Conservation (phyloP, 2,329 filamentous ascomycete species). For the Bipolaris oryzae region DNA sequence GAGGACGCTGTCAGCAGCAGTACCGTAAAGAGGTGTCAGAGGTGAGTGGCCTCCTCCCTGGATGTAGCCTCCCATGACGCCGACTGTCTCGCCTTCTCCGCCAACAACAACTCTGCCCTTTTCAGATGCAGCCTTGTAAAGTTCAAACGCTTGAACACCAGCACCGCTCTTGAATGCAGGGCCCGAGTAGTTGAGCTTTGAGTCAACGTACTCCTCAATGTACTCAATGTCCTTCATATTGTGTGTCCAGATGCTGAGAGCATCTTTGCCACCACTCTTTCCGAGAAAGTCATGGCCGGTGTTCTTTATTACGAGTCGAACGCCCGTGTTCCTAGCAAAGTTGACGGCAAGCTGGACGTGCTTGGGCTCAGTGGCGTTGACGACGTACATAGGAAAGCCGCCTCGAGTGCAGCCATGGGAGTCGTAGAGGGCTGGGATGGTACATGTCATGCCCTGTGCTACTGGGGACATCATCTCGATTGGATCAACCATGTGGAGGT, state of each 20-base stretch:
- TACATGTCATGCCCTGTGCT: conserved; percentile 46
- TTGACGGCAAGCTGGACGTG: conserved; percentile 47
- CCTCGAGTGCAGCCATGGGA: conserved; percentile 45
- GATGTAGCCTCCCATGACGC: conserved; percentile 54
- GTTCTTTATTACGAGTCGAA: conserved; percentile 44
- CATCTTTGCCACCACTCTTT: conserved; percentile 43
- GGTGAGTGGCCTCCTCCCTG: conserved; percentile 63
- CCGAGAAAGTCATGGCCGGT: conserved; percentile 48
- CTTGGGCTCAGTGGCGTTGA: conserved; percentile 45
- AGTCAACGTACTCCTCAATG: conserved; percentile 41
- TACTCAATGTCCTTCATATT: conserved; percentile 45
- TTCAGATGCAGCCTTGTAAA: conserved; percentile 58
- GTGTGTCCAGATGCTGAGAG: conserved; percentile 48
- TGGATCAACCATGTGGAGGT: conserved; percentile 42
- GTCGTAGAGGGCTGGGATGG: conserved; percentile 44
- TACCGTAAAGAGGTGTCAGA: conserved; percentile 54
- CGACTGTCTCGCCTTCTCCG: conserved; percentile 59
- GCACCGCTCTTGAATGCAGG: conserved; percentile 62
- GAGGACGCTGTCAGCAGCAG: conserved; percentile 46
- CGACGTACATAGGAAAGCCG: conserved; percentile 44
- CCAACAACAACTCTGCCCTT: conserved; percentile 58
- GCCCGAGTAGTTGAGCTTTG: conserved; percentile 49
- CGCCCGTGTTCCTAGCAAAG: conserved; percentile 42
- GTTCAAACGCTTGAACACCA: conserved; percentile 60
- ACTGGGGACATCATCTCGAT: conserved; percentile 49